These are phyloP conservation scores for Fusarium udum DNA, from an alignment of 2,329 filamentous ascomycete species.

Conservation along the genomic window DNA sequence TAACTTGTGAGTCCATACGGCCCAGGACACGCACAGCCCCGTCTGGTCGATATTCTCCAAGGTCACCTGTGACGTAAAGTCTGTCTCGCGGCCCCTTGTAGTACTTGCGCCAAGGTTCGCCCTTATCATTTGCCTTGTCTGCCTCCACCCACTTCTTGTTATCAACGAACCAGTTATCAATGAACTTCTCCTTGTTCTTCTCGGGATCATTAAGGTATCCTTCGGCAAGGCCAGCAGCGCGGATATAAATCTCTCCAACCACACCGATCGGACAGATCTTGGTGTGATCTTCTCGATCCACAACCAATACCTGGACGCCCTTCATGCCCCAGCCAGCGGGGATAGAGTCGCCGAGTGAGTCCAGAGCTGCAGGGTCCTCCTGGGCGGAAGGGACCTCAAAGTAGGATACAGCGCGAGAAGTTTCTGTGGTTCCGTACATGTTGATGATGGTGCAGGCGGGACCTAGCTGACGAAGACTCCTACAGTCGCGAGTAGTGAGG, in stretches of 20 bases:
- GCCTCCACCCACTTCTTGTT: conserved; percentile 71
- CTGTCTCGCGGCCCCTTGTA: conserved; percentile 82
- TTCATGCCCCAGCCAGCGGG: conserved; percentile 88
- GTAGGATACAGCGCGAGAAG: conserved; percentile 76
- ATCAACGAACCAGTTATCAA: conserved; percentile 88
- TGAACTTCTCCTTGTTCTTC: conserved; percentile 78
- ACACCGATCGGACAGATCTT: conserved; percentile 82
- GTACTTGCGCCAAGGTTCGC: conserved; percentile 69
- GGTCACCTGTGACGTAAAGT: conserved; percentile 86
- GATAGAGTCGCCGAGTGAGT: conserved; percentile 71
- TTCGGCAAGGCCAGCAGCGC: conserved; percentile 85
- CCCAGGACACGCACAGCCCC: not conserved
- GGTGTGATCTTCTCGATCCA: conserved; percentile 72
- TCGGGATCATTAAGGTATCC: conserved; percentile 72
- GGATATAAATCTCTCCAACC: conserved; percentile 83
- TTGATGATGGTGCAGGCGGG: conserved; percentile 47
- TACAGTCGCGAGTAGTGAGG: conserved; percentile 84
- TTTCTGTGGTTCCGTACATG: conserved; percentile 47
- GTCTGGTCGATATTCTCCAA: conserved; percentile 62
- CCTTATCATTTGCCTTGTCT: conserved; percentile 59
- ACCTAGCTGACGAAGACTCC: conserved; percentile 75
- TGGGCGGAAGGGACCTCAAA: conserved; percentile 73
- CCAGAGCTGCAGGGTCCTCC: conserved; percentile 63
- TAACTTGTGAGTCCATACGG: not conserved
- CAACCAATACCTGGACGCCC: conserved; percentile 87